These are phyloP conservation scores for Penicillium sp. DNA, from an alignment of 2,329 filamentous ascomycete species.

Conservation along the genomic window DNA sequence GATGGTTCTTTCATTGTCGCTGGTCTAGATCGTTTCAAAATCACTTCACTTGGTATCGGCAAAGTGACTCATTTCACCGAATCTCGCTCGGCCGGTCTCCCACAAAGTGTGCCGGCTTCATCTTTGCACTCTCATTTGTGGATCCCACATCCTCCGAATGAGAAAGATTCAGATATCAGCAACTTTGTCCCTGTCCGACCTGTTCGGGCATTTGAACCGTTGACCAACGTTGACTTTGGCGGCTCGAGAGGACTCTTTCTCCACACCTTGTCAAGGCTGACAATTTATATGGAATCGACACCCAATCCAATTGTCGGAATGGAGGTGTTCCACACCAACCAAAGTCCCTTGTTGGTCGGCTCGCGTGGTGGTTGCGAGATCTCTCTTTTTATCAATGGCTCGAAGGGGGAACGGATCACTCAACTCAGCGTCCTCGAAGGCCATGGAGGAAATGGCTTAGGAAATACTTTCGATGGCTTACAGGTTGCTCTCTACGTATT, in stretches of 20 bases:
- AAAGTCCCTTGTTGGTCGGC: neutral
- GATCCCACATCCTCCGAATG: neutral
- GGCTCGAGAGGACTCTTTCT: neutral
- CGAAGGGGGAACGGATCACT: neutral
- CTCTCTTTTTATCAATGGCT: neutral
- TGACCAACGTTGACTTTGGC: neutral
- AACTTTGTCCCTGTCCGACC: neutral
- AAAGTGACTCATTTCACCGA: neutral
- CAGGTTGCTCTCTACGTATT: neutral
- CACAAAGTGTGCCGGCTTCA: neutral
- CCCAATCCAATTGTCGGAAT: neutral
- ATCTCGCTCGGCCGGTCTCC: too few species aligned
- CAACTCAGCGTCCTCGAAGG: neutral
- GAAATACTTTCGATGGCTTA: neutral
- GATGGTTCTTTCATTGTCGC: neutral
- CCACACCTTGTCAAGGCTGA: neutral
- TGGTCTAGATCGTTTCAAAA: neutral
- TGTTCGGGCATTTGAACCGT: neutral
- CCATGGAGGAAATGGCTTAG: neutral
- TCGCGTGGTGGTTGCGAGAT: neutral
- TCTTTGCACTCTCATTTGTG: neutral
- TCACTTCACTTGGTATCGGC: neutral
- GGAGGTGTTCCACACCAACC: neutral
- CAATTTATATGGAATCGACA: neutral
- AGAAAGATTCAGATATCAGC: neutral